phyloP scores from a whole-genome alignment of 805 yeast genomes.

The Kluyveromyces aestuarii region DNA sequence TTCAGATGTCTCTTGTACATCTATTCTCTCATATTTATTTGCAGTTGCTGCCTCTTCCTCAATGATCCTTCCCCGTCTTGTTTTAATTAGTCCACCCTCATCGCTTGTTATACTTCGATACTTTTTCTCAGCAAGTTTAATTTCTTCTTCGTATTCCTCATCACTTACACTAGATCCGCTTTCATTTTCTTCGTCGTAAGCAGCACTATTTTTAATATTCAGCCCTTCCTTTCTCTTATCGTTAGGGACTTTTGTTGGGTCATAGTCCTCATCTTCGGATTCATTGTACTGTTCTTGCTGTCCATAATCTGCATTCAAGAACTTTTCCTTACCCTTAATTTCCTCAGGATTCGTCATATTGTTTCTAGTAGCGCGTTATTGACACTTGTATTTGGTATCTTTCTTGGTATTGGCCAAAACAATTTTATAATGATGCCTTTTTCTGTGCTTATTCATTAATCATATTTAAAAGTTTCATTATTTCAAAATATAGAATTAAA shows the following conservation, averaged over 20 bases:
- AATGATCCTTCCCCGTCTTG: conserved; percentile 51
- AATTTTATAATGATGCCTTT: too few species aligned
- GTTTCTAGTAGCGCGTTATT: not conserved
- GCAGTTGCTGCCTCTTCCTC: conserved; percentile 30
- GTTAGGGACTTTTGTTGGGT: conserved; percentile 24
- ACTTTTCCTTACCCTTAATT: not conserved
- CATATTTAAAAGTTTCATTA: not conserved
- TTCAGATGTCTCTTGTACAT: conserved; percentile 24
- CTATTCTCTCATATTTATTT: conserved; percentile 23
- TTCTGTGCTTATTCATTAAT: too few species aligned
- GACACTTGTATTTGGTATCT: too few species aligned
- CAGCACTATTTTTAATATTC: conserved; percentile 7
- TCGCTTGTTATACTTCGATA: conserved; percentile 49
- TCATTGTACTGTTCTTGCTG: conserved; percentile 26
- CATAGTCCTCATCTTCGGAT: conserved; percentile 33
- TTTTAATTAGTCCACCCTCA: conserved; percentile 57
- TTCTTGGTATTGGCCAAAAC: too few species aligned
- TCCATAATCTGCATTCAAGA: not conserved
- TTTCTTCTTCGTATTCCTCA: conserved; percentile 24
- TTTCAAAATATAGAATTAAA: too few species aligned
- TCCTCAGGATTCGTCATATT: not conserved
- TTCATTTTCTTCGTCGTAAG: conserved; percentile 29
- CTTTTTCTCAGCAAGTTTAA: conserved; percentile 21
- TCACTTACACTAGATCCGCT: conserved; percentile 25
- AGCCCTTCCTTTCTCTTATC: conserved; percentile 32